A percentile compares a stretch with the other conserved stretches of the same genome.
Evolutionary conservation across 139 green algal species (phyloP).

Genomic region (Picochlorum sp.): DNA sequence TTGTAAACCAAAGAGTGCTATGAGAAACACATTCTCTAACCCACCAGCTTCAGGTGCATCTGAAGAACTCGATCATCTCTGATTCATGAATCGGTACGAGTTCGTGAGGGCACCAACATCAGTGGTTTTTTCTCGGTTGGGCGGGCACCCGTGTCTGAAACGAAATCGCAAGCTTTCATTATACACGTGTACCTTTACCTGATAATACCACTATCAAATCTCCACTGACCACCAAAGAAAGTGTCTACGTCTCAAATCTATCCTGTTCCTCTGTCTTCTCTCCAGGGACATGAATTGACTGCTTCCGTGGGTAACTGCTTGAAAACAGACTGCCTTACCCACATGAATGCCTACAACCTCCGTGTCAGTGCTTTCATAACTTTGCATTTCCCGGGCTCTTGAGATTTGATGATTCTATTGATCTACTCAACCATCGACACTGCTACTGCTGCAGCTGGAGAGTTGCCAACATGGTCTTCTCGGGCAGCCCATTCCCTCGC

Average conservation of each 20-base stretch:
- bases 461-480: neutral
- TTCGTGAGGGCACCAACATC: too few relatives aligned
- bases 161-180: neutral
- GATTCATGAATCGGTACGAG: too few relatives aligned
- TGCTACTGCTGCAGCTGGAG: neutral
- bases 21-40: too few relatives aligned
- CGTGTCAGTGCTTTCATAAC: neutral
- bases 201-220: neutral
- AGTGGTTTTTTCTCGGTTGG: too few relatives aligned
- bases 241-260: neutral
- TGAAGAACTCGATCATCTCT: too few relatives aligned
- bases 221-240: constrained; percentile 1
- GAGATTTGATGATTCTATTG: neutral
- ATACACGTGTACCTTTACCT: neutral
- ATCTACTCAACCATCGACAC: neutral
- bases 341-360: neutral
- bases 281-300: constrained; percentile 2
- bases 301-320: neutral
- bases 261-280: neutral
- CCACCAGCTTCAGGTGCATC: too few relatives aligned
- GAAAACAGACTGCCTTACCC: neutral
- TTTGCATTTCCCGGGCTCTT: neutral
- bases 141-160: too few relatives aligned
- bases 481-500: neutral
- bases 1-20: too few relatives aligned